phyloP scores from a whole-genome alignment of 257 asterid species.

The Solanum acaule region DNA sequence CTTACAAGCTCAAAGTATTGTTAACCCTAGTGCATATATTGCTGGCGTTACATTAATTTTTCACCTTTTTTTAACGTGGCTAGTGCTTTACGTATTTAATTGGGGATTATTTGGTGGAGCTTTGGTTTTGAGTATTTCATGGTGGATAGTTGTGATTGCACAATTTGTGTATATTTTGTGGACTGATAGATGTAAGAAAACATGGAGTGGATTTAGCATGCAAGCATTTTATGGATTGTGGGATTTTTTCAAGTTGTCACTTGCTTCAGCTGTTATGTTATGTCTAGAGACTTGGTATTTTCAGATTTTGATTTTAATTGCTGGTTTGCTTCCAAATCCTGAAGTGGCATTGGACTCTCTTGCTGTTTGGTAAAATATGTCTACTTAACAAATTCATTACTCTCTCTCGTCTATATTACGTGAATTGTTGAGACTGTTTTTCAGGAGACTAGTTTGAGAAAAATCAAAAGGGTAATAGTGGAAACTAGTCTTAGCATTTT shows the following conservation, averaged over 20 bases:
- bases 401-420: background rate
- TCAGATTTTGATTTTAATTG: background rate
- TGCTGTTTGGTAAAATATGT: background rate
- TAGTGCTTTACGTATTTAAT: background rate
- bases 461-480: too few relatives aligned
- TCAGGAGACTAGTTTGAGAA: too few relatives aligned
- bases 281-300: background rate
- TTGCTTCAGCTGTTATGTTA: slow-evolving; percentile 1
- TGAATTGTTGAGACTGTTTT: background rate
- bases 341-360: background rate
- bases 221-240: background rate
- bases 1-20: background rate
- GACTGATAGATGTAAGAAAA: background rate
- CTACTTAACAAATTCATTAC: background rate
- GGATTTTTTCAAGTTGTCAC: background rate
- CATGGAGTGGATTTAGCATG: background rate
- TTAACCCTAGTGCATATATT: slow-evolving; percentile 6
- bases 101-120: slow-evolving; percentile 8
- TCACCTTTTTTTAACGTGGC: background rate
- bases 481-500: too few relatives aligned
- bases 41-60: background rate
- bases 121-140: background rate
- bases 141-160: slow-evolving; percentile 1
- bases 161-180: slow-evolving; percentile 1
- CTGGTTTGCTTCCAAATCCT: slow-evolving; percentile 9